These are phyloP conservation scores for Plasmodium billcollinsi DNA, from an alignment of 169 alveolate genomes.

Conservation along the genomic window DNA sequence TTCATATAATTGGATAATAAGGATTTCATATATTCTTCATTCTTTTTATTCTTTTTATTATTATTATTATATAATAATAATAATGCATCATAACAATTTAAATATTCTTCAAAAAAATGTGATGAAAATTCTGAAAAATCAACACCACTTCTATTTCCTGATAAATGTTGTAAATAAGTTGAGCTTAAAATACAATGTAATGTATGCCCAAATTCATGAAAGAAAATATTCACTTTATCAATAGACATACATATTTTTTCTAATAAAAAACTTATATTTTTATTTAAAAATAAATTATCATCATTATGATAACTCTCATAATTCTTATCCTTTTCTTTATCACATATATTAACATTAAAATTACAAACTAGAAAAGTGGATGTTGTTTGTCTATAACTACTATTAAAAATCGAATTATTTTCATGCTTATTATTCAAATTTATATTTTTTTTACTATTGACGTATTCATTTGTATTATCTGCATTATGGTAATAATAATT, in stretches of 20 bases:
- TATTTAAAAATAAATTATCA: neutral
- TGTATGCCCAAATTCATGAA: slow-evolving; percentile 88
- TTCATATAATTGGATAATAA: slow-evolving; percentile 14
- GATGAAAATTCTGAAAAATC: slow-evolving; percentile 88
- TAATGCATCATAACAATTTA: slow-evolving; percentile 53
- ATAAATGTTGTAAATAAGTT: slow-evolving; percentile 84
- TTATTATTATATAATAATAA: slow-evolving; percentile 7
- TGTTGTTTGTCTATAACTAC: slow-evolving; percentile 79
- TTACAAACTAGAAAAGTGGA: slow-evolving; percentile 83
- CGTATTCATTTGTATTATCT: neutral
- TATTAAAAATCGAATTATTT: neutral
- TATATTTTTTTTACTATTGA: neutral
- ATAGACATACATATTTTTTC: slow-evolving; percentile 72
- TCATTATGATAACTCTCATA: no score
- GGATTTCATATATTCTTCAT: neutral
- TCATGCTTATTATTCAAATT: neutral
- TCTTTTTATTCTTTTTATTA: neutral
- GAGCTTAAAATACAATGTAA: slow-evolving; percentile 84
- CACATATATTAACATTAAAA: slow-evolving; percentile 53
- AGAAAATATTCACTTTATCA: slow-evolving; percentile 76
- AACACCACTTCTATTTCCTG: slow-evolving; percentile 87
- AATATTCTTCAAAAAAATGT: slow-evolving; percentile 83
- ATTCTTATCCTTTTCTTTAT: slow-evolving; percentile 3
- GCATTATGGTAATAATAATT: neutral
- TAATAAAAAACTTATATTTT: slow-evolving; percentile 11